Conservation (phyloP, 306 rosid species). For the Phaseolus lunatus region DNA sequence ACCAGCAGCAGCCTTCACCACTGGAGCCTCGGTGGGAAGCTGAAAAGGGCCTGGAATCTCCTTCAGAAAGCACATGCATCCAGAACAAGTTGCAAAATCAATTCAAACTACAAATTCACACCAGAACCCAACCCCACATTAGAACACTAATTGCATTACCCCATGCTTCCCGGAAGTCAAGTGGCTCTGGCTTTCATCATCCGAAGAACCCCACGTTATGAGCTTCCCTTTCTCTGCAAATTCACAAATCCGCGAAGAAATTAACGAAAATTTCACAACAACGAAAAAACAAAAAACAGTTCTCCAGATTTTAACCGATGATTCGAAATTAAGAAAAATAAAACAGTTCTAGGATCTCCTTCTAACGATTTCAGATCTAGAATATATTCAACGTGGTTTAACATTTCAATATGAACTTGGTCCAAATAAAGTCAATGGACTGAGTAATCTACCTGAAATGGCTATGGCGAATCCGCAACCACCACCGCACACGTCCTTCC, state of each 20-base stretch:
- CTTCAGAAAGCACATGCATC: slow-evolving; percentile 61
- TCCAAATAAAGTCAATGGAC: slow-evolving; percentile 39
- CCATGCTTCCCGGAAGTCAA: slow-evolving; percentile 78
- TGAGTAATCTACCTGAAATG: slow-evolving; percentile 70
- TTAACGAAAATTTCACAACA: neutral
- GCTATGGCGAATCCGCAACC: slow-evolving; percentile 97
- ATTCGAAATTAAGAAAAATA: neutral
- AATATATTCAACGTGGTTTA: neutral
- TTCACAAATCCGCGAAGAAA: neutral
- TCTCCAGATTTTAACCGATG: neutral
- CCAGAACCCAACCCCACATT: slow-evolving; percentile 27
- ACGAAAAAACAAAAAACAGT: neutral
- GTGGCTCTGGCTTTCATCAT: slow-evolving; percentile 77
- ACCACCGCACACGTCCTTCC: slow-evolving; percentile 86
- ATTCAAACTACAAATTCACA: slow-evolving; percentile 47
- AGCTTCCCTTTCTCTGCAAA: slow-evolving; percentile 74
- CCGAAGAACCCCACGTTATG: slow-evolving; percentile 85
- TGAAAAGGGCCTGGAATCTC: slow-evolving; percentile 75
- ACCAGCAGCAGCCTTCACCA: slow-evolving; percentile 81
- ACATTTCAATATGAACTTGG: slow-evolving; percentile 23
- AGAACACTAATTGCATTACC: slow-evolving; percentile 65
- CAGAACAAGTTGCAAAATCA: slow-evolving; percentile 57
- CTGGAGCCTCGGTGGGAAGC: slow-evolving; percentile 72
- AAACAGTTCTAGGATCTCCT: neutral
- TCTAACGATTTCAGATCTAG: slow-evolving; percentile 33